Percentiles rank a stretch among this genome's conserved stretches.
phyloP scores from a whole-genome alignment of 495 filamentous ascomycete species.

The Usnea hakonensis region DNA sequence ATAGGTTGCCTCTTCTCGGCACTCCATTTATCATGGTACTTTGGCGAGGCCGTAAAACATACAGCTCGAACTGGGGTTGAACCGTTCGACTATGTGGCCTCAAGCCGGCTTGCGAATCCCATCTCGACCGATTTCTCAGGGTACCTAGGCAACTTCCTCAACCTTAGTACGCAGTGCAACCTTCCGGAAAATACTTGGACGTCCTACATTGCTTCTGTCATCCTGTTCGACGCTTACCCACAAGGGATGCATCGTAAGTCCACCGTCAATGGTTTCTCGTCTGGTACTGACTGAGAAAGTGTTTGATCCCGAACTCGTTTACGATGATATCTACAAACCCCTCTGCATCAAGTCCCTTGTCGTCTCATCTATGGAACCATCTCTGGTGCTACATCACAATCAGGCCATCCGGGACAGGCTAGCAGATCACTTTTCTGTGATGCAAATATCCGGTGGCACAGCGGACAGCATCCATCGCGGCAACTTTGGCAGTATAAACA shows the following conservation, averaged over 20 bases:
- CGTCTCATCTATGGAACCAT: neutral
- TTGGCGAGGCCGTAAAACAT: neutral
- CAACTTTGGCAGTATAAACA: neutral
- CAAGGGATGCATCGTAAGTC: conserved; percentile 1
- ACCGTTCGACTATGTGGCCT: neutral
- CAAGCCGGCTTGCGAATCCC: neutral
- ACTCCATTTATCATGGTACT: neutral
- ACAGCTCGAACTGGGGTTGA: neutral
- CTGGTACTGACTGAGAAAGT: conserved; percentile 1
- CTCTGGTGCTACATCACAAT: neutral
- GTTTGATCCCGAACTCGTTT: conserved; percentile 7
- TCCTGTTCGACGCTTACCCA: conserved; percentile 1
- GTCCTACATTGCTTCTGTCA: neutral
- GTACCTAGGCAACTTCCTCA: neutral
- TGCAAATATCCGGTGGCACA: neutral
- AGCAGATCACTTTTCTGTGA: neutral
- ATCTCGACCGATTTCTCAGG: neutral
- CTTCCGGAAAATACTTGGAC: neutral
- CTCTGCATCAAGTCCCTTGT: conserved; percentile 1
- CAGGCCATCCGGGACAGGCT: neutral
- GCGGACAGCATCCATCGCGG: neutral
- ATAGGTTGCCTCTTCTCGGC: neutral
- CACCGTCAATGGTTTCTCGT: too few relatives aligned
- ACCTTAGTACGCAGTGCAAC: neutral
- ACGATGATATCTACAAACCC: conserved; percentile 1